Conservation (phyloP, 257 asterid species). For the Linaria vulgaris region DNA sequence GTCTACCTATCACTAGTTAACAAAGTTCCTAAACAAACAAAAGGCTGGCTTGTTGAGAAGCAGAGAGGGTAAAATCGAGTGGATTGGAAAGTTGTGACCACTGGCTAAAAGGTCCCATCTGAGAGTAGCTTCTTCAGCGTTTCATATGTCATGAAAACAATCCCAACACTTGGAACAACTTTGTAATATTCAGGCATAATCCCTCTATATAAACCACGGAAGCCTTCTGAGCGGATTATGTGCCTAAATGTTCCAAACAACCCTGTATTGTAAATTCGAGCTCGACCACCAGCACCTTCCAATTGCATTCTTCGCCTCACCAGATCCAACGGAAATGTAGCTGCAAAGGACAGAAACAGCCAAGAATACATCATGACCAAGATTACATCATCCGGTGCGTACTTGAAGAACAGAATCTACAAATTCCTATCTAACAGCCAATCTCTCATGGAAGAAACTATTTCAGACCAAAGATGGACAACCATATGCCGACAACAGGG, state of each 20-base stretch:
- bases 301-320: conserved; percentile 95
- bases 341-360: conserved; percentile 37
- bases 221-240: conserved; percentile 67
- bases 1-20: conserved; percentile 29
- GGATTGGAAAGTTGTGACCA: background rate
- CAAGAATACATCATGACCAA: too few species aligned
- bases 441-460: too few species aligned
- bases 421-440: too few species aligned
- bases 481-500: too few species aligned
- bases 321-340: conserved; percentile 88
- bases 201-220: conserved; percentile 87
- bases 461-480: too few species aligned
- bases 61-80: conserved; percentile 6
- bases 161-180: conserved; percentile 92
- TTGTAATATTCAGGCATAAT: conserved; percentile 93
- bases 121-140: conserved; percentile 77
- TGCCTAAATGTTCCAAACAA: conserved; percentile 64
- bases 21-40: conserved; percentile 41
- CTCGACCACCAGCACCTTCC: conserved; percentile 90
- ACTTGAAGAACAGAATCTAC: too few species aligned
- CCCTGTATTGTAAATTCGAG: conserved; percentile 80
- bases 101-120: conserved; percentile 45
- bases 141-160: conserved; percentile 94
- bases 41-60: conserved; percentile 18
- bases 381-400: background rate